These are phyloP conservation scores for Colletotrichum liaoningense DNA, from an alignment of 2,329 filamentous ascomycete species.

Conservation along the genomic window DNA sequence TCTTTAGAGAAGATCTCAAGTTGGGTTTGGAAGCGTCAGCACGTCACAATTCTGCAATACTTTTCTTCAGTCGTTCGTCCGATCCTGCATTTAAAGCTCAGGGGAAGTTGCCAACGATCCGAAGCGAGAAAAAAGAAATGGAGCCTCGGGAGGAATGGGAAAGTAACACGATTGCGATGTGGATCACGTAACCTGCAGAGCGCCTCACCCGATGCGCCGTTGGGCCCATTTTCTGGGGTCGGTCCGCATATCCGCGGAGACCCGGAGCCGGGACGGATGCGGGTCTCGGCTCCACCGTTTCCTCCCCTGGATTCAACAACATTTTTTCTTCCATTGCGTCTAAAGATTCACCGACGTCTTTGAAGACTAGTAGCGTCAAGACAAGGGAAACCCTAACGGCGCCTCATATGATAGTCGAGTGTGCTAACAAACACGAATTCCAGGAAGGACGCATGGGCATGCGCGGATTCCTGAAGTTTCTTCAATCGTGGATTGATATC, in stretches of 20 bases:
- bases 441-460: no score
- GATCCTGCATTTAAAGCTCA: slow-evolving; percentile 4
- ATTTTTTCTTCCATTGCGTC: background rate
- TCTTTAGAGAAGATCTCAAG: background rate
- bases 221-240: background rate
- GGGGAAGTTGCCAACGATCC: slow-evolving; percentile 1
- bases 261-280: background rate
- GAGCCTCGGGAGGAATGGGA: background rate
- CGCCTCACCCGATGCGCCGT: background rate
- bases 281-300: background rate
- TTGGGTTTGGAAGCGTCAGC: background rate
- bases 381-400: background rate
- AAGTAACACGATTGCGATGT: background rate
- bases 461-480: no score
- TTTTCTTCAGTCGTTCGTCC: slow-evolving; percentile 5
- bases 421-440: background rate
- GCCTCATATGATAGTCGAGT: background rate
- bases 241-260: slow-evolving; percentile 1
- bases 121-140: background rate
- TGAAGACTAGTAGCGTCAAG: background rate
- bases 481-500: no score
- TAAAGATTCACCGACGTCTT: no score
- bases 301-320: background rate
- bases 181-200: slow-evolving; percentile 10
- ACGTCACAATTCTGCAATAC: background rate